Evolutionary conservation across 2,329 filamentous ascomycete genomes (phyloP).

Genomic region (Ascochyta rabiei): DNA sequence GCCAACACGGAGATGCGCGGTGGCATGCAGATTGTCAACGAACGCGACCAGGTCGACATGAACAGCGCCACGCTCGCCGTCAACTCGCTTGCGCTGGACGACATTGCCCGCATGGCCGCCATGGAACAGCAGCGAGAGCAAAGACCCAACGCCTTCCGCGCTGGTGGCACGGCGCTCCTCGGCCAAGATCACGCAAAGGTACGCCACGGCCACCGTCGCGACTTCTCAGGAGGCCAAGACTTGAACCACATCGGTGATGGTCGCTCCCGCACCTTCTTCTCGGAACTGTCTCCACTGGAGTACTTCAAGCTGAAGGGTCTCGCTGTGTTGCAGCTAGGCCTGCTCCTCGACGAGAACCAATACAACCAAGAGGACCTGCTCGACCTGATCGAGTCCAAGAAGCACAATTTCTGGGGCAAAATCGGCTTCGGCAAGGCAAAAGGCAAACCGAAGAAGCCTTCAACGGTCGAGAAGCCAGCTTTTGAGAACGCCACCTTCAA

Average conservation of each 20-base stretch:
- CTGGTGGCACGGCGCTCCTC: constrained; percentile 72
- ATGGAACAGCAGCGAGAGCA: constrained; percentile 94
- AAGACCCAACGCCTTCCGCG: constrained; percentile 77
- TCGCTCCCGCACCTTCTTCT: constrained; percentile 83
- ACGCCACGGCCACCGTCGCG: constrained; percentile 71
- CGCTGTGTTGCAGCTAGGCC: constrained; percentile 93
- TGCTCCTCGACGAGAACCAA: constrained; percentile 84
- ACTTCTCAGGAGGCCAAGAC: constrained; percentile 64
- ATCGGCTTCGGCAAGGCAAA: constrained; percentile 93
- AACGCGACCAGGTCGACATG: constrained; percentile 73
- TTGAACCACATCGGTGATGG: constrained; percentile 58
- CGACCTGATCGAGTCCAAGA: constrained; percentile 88
- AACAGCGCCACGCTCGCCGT: constrained; percentile 86
- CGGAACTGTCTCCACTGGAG: constrained; percentile 90
- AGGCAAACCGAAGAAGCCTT: constrained; percentile 76
- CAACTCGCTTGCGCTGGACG: constrained; percentile 90
- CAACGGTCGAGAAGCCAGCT: constrained; percentile 42
- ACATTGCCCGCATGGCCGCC: constrained; percentile 94
- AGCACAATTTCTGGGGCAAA: constrained; percentile 97
- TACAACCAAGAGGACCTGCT: constrained; percentile 95
- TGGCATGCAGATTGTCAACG: constrained; percentile 80
- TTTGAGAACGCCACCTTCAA: constrained; percentile 83
- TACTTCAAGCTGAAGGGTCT: constrained; percentile 98
- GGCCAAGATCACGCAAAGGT: constrained; percentile 68
- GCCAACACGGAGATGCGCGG: constrained; percentile 64